Base-by-base conservation (phyloP, 768 basidiomycete species). In the Trametes sanguinea region DNA sequence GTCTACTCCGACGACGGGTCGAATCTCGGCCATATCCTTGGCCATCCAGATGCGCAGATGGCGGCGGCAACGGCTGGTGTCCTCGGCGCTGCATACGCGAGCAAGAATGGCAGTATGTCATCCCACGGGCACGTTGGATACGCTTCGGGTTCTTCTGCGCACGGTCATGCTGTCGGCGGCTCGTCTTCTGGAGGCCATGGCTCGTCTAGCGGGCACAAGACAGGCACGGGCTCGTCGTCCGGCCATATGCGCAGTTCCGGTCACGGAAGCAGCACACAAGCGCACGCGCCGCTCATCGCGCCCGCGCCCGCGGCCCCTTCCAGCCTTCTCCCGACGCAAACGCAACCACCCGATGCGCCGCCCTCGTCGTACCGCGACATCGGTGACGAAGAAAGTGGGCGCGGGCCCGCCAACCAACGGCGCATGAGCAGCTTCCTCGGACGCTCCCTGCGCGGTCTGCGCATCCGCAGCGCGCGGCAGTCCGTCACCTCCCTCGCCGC, bases 311-410 rank as follows among this genome's bases (percentile, higher is more conserved):
- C 22, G 22, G 57, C 27, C 10, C 68, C 57, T 3, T 67, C 66
- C 4, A 69, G 68, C 29, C 54, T 69, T 33, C 62, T 69, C 4
- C 68, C 68, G 5, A 69, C 68, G 5, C 62, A 65, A 47, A 54
- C 55, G 10, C 61, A 58, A 1, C 42, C 35, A 4, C 51, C 57
- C 3, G 51, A 27, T 4, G 50, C 40, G 35, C 60, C 67, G 29
- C 59, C 63, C 17, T 59, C 63, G n/a, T 57, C 63, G 8, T 62
- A 64, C 47, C 63, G 61, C 17, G 54, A 55, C 14, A 42, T 27
- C 6, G 63, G 55, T 7, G 63, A 62, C 6, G 66, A 67, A 7
- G 62, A 64, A n/a, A 51, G 51, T 27, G 54, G 46, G n/a, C 56
- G 62, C 8, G 6, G n/a, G 5, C 35, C 44, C 0, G 16, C 16